Percentiles rank a stretch among this genome's conserved stretches.
phyloP scores from a whole-genome alignment of 2,329 filamentous ascomycete species.

The Xylaria sp. region DNA sequence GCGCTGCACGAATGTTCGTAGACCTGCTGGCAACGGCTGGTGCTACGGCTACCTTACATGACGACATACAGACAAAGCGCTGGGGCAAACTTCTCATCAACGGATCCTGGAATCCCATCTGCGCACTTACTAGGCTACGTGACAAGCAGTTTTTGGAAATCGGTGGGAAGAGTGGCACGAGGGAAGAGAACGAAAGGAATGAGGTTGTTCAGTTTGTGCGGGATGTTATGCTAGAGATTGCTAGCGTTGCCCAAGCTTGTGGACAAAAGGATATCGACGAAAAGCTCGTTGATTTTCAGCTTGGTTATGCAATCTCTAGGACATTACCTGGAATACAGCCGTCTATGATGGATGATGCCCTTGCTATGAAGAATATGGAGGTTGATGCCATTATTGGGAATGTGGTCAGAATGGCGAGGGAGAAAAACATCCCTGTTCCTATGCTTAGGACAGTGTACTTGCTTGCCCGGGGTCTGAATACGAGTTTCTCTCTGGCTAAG shows the following conservation, averaged over 20 bases:
- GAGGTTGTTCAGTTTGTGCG: conserved; percentile 36
- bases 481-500: conserved; percentile 31
- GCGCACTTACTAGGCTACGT: conserved; percentile 54
- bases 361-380: conserved; percentile 38
- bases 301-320: conserved; percentile 30
- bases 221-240: conserved; percentile 45
- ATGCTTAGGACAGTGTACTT: conserved; percentile 48
- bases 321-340: conserved; percentile 38
- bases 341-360: conserved; percentile 43
- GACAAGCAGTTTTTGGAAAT: conserved; percentile 52
- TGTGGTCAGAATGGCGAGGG: conserved; percentile 36
- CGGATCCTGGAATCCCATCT: conserved; percentile 61
- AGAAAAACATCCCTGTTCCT: conserved; percentile 37
- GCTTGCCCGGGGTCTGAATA: conserved; percentile 45
- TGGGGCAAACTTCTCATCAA: conserved; percentile 64
- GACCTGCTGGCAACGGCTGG: conserved; percentile 50
- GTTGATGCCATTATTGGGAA: conserved; percentile 45
- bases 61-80: conserved; percentile 57
- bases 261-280: conserved; percentile 41
- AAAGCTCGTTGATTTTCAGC: conserved; percentile 39
- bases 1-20: conserved; percentile 45
- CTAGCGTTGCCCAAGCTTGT: conserved; percentile 40
- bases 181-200: conserved; percentile 5
- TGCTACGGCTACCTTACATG: conserved; percentile 49
- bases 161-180: not conserved